Percentiles rank a stretch among this genome's conserved stretches.
Conservation (phyloP, 2,329 filamentous ascomycete genomes). For the Cryphonectria nitschkei region DNA sequence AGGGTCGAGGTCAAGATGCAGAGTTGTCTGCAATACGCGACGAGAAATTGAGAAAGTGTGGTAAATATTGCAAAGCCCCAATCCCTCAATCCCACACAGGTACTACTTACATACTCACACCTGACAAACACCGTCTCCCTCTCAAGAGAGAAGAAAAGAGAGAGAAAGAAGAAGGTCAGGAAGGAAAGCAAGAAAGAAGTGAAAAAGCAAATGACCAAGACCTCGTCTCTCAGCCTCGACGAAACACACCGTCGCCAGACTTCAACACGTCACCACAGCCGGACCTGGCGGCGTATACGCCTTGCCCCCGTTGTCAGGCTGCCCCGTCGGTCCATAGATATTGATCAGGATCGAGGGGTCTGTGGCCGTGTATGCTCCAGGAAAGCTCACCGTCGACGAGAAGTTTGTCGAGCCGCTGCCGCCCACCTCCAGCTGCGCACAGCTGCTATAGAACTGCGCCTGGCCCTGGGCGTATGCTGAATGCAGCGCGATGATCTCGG, state of each 20-base stretch:
- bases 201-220: neutral
- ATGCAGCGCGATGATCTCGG: constrained; percentile 58
- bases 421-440: constrained; percentile 46
- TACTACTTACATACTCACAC: neutral
- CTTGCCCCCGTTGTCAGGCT: constrained; percentile 47
- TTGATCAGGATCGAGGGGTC: constrained; percentile 51
- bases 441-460: constrained; percentile 50
- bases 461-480: constrained; percentile 44
- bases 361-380: constrained; percentile 47
- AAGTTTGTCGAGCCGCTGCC: constrained; percentile 42
- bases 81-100: neutral
- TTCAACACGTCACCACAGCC: constrained; percentile 38
- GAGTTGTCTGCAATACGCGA: neutral
- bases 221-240: neutral
- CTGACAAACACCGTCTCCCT: too few species aligned
- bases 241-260: neutral
- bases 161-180: neutral
- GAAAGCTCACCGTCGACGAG: constrained; percentile 47
- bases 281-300: constrained; percentile 46
- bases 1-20: neutral
- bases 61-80: constrained; percentile 5
- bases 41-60: too few species aligned
- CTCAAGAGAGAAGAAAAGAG: too few species aligned
- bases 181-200: too few species aligned
- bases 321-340: constrained; percentile 49